These are phyloP conservation scores for Starmerella vitae DNA, from an alignment of 805 yeast species.

Conservation along the genomic window DNA sequence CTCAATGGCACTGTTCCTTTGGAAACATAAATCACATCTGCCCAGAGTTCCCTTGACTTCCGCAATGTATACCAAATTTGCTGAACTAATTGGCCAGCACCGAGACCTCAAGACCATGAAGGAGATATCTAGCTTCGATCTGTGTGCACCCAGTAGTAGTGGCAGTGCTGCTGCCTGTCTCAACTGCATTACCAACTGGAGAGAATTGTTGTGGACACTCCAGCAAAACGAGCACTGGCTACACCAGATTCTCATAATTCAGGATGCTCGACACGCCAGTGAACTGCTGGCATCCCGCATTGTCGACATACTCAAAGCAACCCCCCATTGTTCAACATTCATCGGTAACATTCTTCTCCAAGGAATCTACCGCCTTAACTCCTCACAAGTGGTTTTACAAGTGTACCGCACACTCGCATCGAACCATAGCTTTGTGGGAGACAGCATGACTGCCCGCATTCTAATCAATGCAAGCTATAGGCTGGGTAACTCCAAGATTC, in stretches of 20 bases:
- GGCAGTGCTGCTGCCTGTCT: slow-evolving; percentile 9
- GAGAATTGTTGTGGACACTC: background rate
- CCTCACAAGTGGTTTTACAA: slow-evolving; percentile 17
- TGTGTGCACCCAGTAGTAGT: slow-evolving; percentile 6
- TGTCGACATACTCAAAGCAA: background rate
- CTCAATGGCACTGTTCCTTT: slow-evolving; percentile 4
- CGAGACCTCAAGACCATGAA: slow-evolving; percentile 3
- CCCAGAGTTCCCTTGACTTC: background rate
- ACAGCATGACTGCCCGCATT: slow-evolving; percentile 15
- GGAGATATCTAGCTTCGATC: background rate
- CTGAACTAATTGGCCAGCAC: slow-evolving; percentile 9
- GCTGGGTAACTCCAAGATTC: slow-evolving; percentile 24
- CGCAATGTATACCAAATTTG: background rate
- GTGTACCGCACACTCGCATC: slow-evolving; percentile 9
- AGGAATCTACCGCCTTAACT: slow-evolving; percentile 12
- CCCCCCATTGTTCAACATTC: background rate
- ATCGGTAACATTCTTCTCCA: slow-evolving; percentile 11
- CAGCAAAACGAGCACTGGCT: background rate
- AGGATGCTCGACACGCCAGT: slow-evolving; percentile 10
- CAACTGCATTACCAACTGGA: slow-evolving; percentile 2
- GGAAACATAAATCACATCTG: slow-evolving; percentile 6
- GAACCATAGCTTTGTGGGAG: slow-evolving; percentile 8
- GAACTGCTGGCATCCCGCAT: slow-evolving; percentile 11
- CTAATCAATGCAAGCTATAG: slow-evolving; percentile 22
- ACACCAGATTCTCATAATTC: background rate